These are phyloP conservation scores for Fusarium piperis DNA, from an alignment of 2,329 filamentous ascomycete genomes.

Conservation along the genomic window DNA sequence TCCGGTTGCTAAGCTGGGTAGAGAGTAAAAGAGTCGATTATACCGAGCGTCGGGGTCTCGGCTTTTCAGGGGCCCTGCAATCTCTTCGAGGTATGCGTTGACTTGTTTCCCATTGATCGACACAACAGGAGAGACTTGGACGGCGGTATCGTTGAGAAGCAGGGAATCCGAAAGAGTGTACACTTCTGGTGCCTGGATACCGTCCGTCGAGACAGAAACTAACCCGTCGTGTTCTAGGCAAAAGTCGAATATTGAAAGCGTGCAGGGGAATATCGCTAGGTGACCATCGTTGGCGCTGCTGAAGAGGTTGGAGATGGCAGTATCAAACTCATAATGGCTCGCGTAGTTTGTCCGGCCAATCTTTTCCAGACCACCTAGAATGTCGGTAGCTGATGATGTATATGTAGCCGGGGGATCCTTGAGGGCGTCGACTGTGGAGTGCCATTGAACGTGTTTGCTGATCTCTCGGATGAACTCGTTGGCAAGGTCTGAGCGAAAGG, in stretches of 20 bases:
- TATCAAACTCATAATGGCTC: conserved; percentile 9
- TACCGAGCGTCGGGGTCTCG: conserved; percentile 5
- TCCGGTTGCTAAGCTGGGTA: background rate
- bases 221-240: background rate
- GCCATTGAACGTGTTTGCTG: conserved; percentile 8
- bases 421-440: conserved; percentile 24
- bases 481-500: background rate
- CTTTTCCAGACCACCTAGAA: conserved; percentile 5
- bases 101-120: conserved; percentile 1
- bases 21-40: background rate
- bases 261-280: background rate
- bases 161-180: background rate
- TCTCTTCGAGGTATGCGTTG: background rate
- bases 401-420: conserved; percentile 16
- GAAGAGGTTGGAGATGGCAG: conserved; percentile 1
- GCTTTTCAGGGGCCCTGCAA: background rate
- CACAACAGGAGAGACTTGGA: background rate
- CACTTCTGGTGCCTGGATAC: background rate
- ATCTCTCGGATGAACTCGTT: background rate
- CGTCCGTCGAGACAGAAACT: background rate
- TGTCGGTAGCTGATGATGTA: conserved; percentile 4
- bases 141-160: background rate
- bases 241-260: background rate
- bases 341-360: background rate
- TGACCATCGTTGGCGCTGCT: background rate